Evolutionary conservation across 108 stramenopile species (phyloP).

Genomic region (Poteriospumella lacustris): DNA sequence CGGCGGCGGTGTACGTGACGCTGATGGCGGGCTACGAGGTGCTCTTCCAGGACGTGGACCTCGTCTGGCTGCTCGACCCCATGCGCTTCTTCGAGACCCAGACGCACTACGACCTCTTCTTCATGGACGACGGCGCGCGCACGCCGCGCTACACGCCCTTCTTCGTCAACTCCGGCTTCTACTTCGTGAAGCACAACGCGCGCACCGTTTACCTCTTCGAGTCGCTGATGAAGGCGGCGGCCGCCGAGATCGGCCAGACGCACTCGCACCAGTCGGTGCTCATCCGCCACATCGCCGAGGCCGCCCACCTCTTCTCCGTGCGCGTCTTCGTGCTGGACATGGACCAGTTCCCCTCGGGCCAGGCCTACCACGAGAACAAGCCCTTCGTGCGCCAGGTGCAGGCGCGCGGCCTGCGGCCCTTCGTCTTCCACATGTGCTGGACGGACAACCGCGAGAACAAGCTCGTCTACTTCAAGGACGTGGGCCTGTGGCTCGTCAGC

Average conservation of each 20-base stretch:
- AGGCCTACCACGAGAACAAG: slow-evolving; percentile 30
- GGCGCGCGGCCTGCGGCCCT: background rate
- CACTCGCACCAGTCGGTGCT: slow-evolving; percentile 16
- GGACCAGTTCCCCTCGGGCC: slow-evolving; percentile 20
- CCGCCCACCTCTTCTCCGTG: background rate
- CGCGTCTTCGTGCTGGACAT: background rate
- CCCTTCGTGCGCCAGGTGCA: background rate
- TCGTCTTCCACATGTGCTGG: slow-evolving; percentile 38
- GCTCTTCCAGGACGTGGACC: slow-evolving; percentile 34
- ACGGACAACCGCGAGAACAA: slow-evolving; percentile 13
- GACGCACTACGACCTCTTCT: background rate
- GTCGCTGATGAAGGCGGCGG: background rate
- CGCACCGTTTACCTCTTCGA: slow-evolving; percentile 13
- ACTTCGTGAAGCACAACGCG: slow-evolving; percentile 14
- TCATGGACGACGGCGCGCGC: slow-evolving; percentile 21
- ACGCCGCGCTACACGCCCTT: slow-evolving; percentile 17
- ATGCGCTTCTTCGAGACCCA: background rate
- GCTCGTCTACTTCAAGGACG: slow-evolving; percentile 25
- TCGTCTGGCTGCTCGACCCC: slow-evolving; percentile 32
- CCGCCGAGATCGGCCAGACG: slow-evolving; percentile 4
- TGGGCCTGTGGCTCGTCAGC: slow-evolving; percentile 12
- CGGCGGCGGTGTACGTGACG: slow-evolving; percentile 16
- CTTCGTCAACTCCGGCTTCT: slow-evolving; percentile 33
- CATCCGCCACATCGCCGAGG: background rate
- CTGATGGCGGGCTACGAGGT: background rate